Conservation (phyloP, 805 yeast species). For the Wickerhamomyces sydowiorum region DNA sequence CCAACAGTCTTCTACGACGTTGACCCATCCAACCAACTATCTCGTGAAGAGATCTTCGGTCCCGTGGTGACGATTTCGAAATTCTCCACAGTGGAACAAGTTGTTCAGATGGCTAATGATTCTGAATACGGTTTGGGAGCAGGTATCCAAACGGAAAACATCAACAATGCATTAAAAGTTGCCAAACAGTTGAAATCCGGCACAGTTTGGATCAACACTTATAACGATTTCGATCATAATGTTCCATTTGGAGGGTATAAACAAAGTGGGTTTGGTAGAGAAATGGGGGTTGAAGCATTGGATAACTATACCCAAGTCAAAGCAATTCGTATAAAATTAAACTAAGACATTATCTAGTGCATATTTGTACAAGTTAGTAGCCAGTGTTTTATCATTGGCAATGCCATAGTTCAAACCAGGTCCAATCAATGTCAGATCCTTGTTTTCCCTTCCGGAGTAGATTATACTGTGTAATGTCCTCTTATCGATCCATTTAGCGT, state of each 20-base stretch:
- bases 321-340: constrained; percentile 58
- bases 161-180: constrained; percentile 58
- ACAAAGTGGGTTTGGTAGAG: constrained; percentile 81
- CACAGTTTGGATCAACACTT: constrained; percentile 77
- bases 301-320: constrained; percentile 72
- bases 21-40: constrained; percentile 53
- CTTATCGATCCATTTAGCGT: constrained; percentile 79
- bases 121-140: constrained; percentile 78
- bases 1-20: constrained; percentile 76
- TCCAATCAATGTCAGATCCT: constrained; percentile 9
- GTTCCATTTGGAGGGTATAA: constrained; percentile 83
- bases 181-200: constrained; percentile 66
- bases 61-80: constrained; percentile 71
- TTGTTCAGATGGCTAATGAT: constrained; percentile 58
- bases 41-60: constrained; percentile 73
- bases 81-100: constrained; percentile 65
- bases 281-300: constrained; percentile 76
- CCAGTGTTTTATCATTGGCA: constrained; percentile 23
- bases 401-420: constrained; percentile 14
- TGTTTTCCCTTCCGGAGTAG: constrained; percentile 20
- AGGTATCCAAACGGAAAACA: constrained; percentile 64
- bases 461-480: constrained; percentile 39
- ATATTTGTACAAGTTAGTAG: constrained; percentile 17
- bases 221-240: constrained; percentile 67
- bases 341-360: constrained; percentile 23